Base-by-base conservation (phyloP, 2,329 filamentous ascomycete genomes). In the Stromatinia cepivora region DNA sequence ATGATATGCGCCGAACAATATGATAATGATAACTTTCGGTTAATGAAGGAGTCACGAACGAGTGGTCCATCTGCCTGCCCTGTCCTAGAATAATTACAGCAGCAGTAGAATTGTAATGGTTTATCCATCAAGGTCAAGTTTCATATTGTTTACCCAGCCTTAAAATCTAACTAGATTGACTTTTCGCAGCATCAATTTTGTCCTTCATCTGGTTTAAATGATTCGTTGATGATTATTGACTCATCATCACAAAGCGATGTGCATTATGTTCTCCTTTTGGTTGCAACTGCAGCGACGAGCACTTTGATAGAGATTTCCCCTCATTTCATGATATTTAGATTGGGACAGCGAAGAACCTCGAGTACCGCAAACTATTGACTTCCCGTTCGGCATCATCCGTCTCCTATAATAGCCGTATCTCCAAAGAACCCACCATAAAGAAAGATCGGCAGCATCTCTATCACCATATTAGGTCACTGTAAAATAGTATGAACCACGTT, bases 261-360 rank as follows among this genome's bases (percentile, higher is more conserved):
- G 62, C 64, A 50, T 66, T 25, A 42, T 64, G 69, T 70, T 67
- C 70, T 72, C n/a, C 45, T 65, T 72, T 48, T 46, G 68, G 66
- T 52, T 50, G 56, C n/a, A 52, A 56, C 66, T 70, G 69, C 72
- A 70, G 61, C 66, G 50, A 73, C 67, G 62, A 67, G 25, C 28
- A 54, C 39, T 36, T 59, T 61, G 63, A 57, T 69, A 62, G 56
- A 52, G 34, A 36, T 52, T 72, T 70, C 72, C 72, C 69, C 72
- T 71, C 72, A 71, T 70, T 68, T 61, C 57, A 56, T 28, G 48
- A 36, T 59, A 61, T 69, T 66, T 48, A 63, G 67, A 50, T 67
- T 64, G 42, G 59, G 67, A 53, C 48, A 53, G 36, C 50, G 63
- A 53, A 61, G 46, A 54, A 39, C 58, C 66, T 71, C 69, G 68